A percentile compares a stretch with the other conserved stretches of the same genome.
Evolutionary conservation across 2,329 filamentous ascomycete species (phyloP).

Genomic region (Fusarium papillatum): DNA sequence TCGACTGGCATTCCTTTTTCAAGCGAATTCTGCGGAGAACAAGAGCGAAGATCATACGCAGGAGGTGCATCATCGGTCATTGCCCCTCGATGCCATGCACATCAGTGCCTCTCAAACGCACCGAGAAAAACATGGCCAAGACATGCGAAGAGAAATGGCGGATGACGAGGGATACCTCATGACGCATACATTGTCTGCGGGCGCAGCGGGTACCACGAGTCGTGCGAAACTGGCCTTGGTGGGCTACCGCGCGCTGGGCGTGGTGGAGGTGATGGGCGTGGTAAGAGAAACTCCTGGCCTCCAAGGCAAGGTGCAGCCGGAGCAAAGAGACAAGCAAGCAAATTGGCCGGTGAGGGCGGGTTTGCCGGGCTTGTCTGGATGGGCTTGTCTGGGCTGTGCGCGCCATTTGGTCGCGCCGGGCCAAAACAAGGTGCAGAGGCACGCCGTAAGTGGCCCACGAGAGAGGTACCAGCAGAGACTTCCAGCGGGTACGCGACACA

Average conservation of each 20-base stretch:
- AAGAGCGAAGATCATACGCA: slow-evolving; percentile 26
- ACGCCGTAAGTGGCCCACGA: slow-evolving; percentile 43
- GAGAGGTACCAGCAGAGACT: slow-evolving; percentile 50
- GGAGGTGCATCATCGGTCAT: slow-evolving; percentile 35
- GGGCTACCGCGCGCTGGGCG: slow-evolving; percentile 13
- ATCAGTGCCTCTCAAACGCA: slow-evolving; percentile 15
- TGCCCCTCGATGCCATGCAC: slow-evolving; percentile 9
- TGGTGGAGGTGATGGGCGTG: slow-evolving; percentile 10
- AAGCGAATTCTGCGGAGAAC: slow-evolving; percentile 13
- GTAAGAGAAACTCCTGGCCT: slow-evolving; percentile 1
- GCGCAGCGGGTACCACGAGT: slow-evolving; percentile 43
- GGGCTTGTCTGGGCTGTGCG: slow-evolving; percentile 40
- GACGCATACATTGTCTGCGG: slow-evolving; percentile 43
- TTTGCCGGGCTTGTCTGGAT: slow-evolving; percentile 41
- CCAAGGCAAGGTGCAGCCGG: slow-evolving; percentile 23
- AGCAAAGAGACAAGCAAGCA: slow-evolving; percentile 30
- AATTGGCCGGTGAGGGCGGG: slow-evolving; percentile 34
- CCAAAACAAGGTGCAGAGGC: slow-evolving; percentile 44
- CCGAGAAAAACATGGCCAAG: slow-evolving; percentile 16
- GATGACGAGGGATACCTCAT: slow-evolving; percentile 37
- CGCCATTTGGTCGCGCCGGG: slow-evolving; percentile 43
- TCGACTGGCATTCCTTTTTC: slow-evolving; percentile 21
- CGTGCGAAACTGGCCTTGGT: slow-evolving; percentile 25
- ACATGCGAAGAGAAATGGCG: slow-evolving; percentile 14
- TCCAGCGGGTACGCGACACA: slow-evolving; percentile 54